Base-by-base conservation (phyloP, 371 early-diverging fungal genomes). In the Mucor plumbeus region DNA sequence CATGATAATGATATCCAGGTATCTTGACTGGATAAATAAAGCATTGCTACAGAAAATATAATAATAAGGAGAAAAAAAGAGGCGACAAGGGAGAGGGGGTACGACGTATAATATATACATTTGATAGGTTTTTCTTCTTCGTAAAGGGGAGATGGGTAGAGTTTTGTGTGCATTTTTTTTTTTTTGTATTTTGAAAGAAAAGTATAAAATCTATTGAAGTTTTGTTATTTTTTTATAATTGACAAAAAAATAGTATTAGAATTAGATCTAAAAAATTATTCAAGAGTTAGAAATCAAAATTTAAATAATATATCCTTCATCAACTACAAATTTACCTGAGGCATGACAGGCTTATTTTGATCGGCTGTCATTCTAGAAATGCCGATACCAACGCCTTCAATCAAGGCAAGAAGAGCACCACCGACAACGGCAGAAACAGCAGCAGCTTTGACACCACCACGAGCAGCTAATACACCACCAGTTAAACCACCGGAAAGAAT, bases 401-500 rank as follows among this genome's bases (percentile, higher is more conserved):
- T 96, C 67, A 96, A 81, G 40, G 94, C 98, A 67, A 99, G 78
- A 68, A 97, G 85, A 48, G 94, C 83, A 61, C 96, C 97, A 63
- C 98, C 97, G 69, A 98, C 87, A 7, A 91, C 91, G 14, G 96
- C 99, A 38, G 93, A 92, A 19, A 92, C 86, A 47, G 89, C 75
- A 40, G 94, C 91, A 39, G 94, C 94, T 74, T 87, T 92, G 71
- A 89, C 87, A 53, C 99, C 99, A 66, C 92, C 88, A 74, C 98
- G 91, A 33, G 93, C 95, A 48, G 99, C 97, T 62, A 98, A 79
- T 50, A 95, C 85, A 17, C 95, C 98, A 62, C 99, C 98, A 0
- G 99, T 97, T 63, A 96, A 85, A 67, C 95, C 95, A 64, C 98
- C 98, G 11, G 94, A 87, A 39, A 92, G 77, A 63, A 97, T 96